A percentile compares a stretch with the other conserved stretches of the same genome.
phyloP scores from a whole-genome alignment of 2,329 filamentous ascomycete species.

The Coniella lustricola region DNA sequence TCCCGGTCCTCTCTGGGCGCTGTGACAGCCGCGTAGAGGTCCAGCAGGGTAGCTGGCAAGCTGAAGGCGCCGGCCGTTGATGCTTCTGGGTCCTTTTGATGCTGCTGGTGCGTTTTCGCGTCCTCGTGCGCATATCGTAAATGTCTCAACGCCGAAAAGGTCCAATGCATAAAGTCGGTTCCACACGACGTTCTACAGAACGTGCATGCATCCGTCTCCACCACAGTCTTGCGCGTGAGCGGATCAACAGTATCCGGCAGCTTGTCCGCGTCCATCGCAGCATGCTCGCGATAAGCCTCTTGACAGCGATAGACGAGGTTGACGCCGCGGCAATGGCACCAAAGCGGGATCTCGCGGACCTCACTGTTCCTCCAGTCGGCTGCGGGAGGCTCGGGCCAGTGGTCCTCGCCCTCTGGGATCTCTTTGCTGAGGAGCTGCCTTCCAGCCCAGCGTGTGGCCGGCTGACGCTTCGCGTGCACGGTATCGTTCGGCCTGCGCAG shows the following conservation, averaged over 20 bases:
- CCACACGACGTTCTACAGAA: conserved; percentile 39
- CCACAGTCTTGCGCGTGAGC: conserved; percentile 31
- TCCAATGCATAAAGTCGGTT: conserved; percentile 38
- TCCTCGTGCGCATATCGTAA: conserved; percentile 33
- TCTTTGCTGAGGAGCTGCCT: conserved; percentile 19
- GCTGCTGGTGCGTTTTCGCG: too few relatives aligned
- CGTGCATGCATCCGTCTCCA: conserved; percentile 37
- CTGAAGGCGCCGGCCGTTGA: conserved; percentile 1
- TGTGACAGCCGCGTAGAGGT: conserved; percentile 30
- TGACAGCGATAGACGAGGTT: conserved; percentile 31
- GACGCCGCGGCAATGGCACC: conserved; percentile 41
- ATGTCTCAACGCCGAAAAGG: conserved; percentile 33
- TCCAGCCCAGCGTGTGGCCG: conserved; percentile 23
- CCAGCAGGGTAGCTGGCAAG: conserved; percentile 25
- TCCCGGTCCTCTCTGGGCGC: conserved; percentile 21
- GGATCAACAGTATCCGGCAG: conserved; percentile 39
- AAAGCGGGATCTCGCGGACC: conserved; percentile 27
- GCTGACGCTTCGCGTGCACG: conserved; percentile 11
- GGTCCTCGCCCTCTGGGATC: conserved; percentile 17
- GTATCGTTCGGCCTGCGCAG: conserved; percentile 29
- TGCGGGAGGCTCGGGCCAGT: conserved; percentile 21
- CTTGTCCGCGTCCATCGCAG: conserved; percentile 20
- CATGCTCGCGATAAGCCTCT: conserved; percentile 23
- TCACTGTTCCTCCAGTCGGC: conserved; percentile 16
- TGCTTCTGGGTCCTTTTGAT: background rate